Conservation (phyloP, 805 yeast genomes). For the Wickerhamomyces chambardii region DNA sequence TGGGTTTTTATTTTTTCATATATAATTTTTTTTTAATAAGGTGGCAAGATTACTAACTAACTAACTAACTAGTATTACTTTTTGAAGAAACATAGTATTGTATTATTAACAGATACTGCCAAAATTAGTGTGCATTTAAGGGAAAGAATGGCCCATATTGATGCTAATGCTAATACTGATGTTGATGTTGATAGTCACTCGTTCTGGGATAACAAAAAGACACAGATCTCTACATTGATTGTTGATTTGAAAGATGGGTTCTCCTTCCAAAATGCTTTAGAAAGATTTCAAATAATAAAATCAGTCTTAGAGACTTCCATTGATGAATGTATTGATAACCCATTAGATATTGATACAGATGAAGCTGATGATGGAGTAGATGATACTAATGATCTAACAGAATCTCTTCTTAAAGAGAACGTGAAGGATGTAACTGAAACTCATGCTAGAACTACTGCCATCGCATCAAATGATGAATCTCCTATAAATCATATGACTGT, state of each 20-base stretch:
- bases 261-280: conserved; percentile 41
- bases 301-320: conserved; percentile 19
- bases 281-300: conserved; percentile 34
- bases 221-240: conserved; percentile 23
- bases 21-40: no score
- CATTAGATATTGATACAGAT: conserved; percentile 29
- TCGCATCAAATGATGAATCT: conserved; percentile 37
- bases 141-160: no score
- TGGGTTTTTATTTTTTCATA: no score
- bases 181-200: no score
- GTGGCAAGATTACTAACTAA: no score
- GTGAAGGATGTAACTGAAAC: conserved; percentile 40
- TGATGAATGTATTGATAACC: conserved; percentile 21
- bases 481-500: conserved; percentile 41
- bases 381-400: conserved; percentile 4
- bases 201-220: no score
- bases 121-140: no score
- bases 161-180: no score
- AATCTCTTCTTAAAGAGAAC: conserved; percentile 1
- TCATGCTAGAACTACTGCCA: conserved; percentile 40
- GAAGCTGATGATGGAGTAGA: conserved; percentile 14
- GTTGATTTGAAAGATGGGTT: conserved; percentile 33
- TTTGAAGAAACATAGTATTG: no score
- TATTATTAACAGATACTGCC: no score
- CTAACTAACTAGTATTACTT: no score